Conservation (phyloP, 768 basidiomycete genomes). For the Aureoboletus auriporus region DNA sequence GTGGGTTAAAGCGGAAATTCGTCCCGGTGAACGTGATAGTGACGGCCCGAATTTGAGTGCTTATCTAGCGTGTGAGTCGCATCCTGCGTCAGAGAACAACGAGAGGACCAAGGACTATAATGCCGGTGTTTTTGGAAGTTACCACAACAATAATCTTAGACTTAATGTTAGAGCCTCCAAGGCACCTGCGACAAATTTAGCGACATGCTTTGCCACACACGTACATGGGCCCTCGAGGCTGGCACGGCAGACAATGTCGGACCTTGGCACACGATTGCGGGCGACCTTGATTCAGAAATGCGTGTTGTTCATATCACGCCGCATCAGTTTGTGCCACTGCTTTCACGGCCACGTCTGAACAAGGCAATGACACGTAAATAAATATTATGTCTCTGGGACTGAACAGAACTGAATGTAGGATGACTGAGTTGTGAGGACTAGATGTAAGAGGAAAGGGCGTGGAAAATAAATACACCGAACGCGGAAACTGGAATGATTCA, state of each 20-base stretch:
- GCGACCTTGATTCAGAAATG: constrained; percentile 2
- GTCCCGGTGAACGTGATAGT: constrained; percentile 9
- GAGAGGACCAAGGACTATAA: constrained; percentile 2
- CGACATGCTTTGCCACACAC: constrained; percentile 3
- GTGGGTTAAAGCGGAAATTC: constrained; percentile 2
- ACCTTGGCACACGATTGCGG: constrained; percentile 4
- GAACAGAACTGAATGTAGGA: constrained; percentile 5
- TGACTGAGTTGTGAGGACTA: neutral
- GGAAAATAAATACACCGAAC: constrained; percentile 6
- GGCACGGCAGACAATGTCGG: constrained; percentile 6
- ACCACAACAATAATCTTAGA: constrained; percentile 15
- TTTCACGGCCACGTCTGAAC: constrained; percentile 3
- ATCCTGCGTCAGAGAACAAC: constrained; percentile 1
- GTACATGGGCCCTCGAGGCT: neutral
- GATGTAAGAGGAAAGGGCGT: neutral
- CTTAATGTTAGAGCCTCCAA: neutral
- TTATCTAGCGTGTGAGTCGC: constrained; percentile 2
- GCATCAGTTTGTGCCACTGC: neutral
- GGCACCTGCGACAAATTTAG: constrained; percentile 12
- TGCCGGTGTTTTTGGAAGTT: constrained; percentile 20
- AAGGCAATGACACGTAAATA: constrained; percentile 5
- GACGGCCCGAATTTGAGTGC: constrained; percentile 10
- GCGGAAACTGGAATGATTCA: neutral
- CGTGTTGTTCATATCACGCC: constrained; percentile 11
- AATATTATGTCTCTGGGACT: constrained; percentile 8